Percentiles rank a stretch among this genome's conserved stretches.
Evolutionary conservation across 805 yeast genomes (phyloP).

Genomic region (Myxozyma neotropica): DNA sequence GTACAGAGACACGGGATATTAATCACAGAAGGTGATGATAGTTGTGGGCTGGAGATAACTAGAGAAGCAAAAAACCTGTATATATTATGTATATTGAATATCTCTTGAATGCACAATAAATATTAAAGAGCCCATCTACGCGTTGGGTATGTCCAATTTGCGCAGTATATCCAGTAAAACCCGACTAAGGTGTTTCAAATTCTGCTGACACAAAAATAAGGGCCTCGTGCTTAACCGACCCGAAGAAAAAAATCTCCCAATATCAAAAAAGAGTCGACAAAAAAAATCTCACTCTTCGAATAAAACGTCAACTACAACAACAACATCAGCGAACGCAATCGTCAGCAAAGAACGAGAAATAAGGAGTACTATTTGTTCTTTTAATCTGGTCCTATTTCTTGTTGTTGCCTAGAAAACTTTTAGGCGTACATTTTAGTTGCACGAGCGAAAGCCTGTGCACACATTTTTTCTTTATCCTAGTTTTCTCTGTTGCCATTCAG

Average conservation of each 20-base stretch:
- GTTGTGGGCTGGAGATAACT: too few relatives aligned
- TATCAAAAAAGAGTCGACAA: not conserved
- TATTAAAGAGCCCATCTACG: too few relatives aligned
- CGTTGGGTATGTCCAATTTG: too few relatives aligned
- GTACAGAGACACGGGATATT: too few relatives aligned
- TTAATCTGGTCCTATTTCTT: too few relatives aligned
- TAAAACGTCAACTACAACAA: not conserved
- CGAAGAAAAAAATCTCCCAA: constrained; percentile 5
- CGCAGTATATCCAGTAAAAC: too few relatives aligned
- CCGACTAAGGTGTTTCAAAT: not conserved
- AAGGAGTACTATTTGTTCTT: not conserved
- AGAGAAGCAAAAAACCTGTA: too few relatives aligned
- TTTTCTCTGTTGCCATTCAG: not conserved
- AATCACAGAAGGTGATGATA: too few relatives aligned
- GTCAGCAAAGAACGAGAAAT: not conserved
- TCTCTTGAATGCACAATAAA: too few relatives aligned
- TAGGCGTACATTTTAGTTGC: constrained; percentile 2
- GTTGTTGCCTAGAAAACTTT: too few relatives aligned
- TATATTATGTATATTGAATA: too few relatives aligned
- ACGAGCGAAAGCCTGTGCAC: constrained; percentile 1
- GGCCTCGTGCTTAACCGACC: not conserved
- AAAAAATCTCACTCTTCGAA: not conserved
- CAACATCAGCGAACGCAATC: not conserved
- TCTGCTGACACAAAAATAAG: not conserved
- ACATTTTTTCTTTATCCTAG: not conserved